Conservation (phyloP, 257 asterid genomes). For the Ajuga chamaepitys region DNA sequence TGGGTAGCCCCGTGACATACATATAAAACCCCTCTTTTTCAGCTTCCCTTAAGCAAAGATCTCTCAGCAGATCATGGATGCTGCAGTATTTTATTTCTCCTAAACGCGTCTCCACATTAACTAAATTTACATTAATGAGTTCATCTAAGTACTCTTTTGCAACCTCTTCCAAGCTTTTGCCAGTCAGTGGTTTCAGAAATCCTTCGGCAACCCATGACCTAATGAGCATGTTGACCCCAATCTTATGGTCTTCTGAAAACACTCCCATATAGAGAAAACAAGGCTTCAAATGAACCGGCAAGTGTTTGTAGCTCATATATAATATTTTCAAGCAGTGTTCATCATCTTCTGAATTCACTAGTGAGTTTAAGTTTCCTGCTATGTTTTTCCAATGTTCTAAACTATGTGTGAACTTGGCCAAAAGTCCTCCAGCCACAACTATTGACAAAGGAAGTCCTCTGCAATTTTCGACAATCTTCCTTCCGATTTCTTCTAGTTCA, state of each 20-base stretch:
- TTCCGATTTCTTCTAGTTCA: not conserved
- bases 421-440: not conserved
- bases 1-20: not conserved
- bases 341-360: too few relatives aligned
- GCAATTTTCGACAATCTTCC: not conserved
- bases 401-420: not conserved
- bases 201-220: too few relatives aligned
- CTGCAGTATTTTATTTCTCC: not conserved
- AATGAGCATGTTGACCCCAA: too few relatives aligned
- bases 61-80: not conserved
- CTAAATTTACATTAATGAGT: not conserved
- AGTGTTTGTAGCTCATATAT: too few relatives aligned
- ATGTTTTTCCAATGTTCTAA: not conserved
- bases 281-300: too few relatives aligned
- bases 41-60: not conserved
- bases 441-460: slow-evolving; percentile 7
- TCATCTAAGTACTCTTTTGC: too few relatives aligned
- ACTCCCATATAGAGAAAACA: too few relatives aligned
- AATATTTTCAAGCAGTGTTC: too few relatives aligned
- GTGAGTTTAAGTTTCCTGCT: not conserved
- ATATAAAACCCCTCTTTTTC: not conserved
- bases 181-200: too few relatives aligned
- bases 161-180: too few relatives aligned
- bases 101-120: not conserved
- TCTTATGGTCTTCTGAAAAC: too few relatives aligned